Evolutionary conservation across 2,329 filamentous ascomycete species (phyloP), one percentile per base, ranked within the genome.

Genomic region (Elsinoe australis): DNA sequence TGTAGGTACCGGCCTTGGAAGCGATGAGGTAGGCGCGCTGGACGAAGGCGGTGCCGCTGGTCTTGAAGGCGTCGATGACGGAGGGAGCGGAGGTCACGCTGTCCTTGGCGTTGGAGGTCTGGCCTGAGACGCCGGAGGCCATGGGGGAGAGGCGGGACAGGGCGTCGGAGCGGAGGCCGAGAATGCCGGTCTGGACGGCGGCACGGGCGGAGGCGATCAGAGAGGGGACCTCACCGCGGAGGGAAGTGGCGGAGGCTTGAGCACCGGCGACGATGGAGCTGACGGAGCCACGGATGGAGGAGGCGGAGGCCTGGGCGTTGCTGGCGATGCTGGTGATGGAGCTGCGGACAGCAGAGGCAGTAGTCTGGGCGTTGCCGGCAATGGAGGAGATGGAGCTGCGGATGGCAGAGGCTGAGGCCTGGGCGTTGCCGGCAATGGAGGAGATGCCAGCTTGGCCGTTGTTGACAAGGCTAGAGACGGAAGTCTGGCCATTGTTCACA

Each of bases 391-490:
- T 21, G 14, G 36, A 41, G 18, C 18, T 19, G 19, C 22, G 18
- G 36, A 39, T 5, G 24, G 9, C 35, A 12, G 14, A 14, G n/a
- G 35, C 21, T 5, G 35, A 22, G 5, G 35, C 35, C 8, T 14
- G 18, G 10, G 18, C 18, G 19, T 39, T 21, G n/a, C 4, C 35
- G 18, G 19, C n/a, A 18, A 26, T 57, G 15, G 60, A 58, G 49
- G 60, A 58, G 7, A 61, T 59, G 61, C n/a, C n/a, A n/a, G n/a
- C n/a, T n/a, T n/a, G n/a, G n/a, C n/a, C n/a, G n/a, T n/a, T n/a
- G n/a, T n/a, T n/a, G n/a, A n/a, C n/a, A n/a, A 44, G 38, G 1
- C 58, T 58, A 35, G 59, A 62, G 49, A 60, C 59, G 3, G 61
- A 41, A 14, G 19, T 12, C 36, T 41, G 36, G 10, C 24, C 36